A percentile compares a stretch with the other conserved stretches of the same genome.
These are phyloP conservation scores for Starmerella ratchasimensis DNA, from an alignment of 805 yeast species.

Conservation along the genomic window DNA sequence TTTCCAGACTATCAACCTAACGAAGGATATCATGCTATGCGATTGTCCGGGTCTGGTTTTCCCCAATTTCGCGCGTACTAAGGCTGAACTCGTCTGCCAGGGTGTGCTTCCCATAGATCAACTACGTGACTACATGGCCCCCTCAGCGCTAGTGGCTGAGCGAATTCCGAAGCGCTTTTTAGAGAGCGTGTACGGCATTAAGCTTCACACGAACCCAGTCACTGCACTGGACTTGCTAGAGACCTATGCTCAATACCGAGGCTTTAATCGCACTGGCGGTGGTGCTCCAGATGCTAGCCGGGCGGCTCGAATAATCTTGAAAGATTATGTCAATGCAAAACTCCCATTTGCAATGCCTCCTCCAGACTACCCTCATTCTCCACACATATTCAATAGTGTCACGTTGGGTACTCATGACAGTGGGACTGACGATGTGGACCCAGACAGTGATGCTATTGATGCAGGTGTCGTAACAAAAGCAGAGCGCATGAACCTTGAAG, in stretches of 20 bases:
- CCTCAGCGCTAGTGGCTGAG: constrained; percentile 69
- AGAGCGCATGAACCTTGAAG: constrained; percentile 5
- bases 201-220: constrained; percentile 55
- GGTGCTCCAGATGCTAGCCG: constrained; percentile 95
- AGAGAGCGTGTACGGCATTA: constrained; percentile 89
- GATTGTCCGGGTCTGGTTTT: constrained; percentile 99
- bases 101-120: constrained; percentile 99
- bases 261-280: constrained; percentile 83
- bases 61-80: constrained; percentile 93
- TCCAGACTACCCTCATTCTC: constrained; percentile 45
- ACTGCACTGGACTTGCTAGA: constrained; percentile 78
- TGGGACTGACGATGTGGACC: constrained; percentile 46
- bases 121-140: constrained; percentile 81
- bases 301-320: constrained; percentile 81
- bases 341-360: constrained; percentile 78
- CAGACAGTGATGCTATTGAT: constrained; percentile 37
- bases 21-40: constrained; percentile 73
- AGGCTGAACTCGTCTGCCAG: constrained; percentile 91
- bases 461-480: constrained; percentile 19
- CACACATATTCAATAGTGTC: constrained; percentile 49
- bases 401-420: not conserved
- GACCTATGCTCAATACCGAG: constrained; percentile 93
- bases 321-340: constrained; percentile 91
- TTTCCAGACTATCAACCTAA: constrained; percentile 84
- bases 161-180: constrained; percentile 77